Evolutionary conservation across 2,329 filamentous ascomycete genomes (phyloP).

Genomic region (Fusarium lateritium): DNA sequence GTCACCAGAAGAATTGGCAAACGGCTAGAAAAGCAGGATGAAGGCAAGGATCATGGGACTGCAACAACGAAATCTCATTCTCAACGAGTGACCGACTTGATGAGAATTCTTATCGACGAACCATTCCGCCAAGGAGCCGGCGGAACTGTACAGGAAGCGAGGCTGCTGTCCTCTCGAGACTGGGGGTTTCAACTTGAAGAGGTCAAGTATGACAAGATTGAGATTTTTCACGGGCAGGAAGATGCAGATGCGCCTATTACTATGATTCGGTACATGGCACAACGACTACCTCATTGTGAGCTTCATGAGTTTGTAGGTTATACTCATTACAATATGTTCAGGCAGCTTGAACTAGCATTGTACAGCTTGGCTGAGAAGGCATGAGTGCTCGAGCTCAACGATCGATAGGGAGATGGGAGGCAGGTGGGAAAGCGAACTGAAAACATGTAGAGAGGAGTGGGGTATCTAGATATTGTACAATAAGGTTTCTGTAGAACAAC

Average conservation of each 20-base stretch:
- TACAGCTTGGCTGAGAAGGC: neutral
- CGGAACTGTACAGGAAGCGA: constrained; percentile 49
- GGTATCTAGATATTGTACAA: neutral
- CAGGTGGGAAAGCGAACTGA: neutral
- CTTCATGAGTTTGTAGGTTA: constrained; percentile 54
- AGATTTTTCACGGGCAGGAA: constrained; percentile 53
- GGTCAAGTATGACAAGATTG: constrained; percentile 46
- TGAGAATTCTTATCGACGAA: constrained; percentile 51
- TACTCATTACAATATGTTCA: constrained; percentile 52
- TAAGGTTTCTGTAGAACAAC: neutral
- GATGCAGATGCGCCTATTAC: constrained; percentile 53
- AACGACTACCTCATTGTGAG: constrained; percentile 52
- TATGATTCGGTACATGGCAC: constrained; percentile 56
- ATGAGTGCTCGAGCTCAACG: neutral
- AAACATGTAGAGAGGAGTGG: neutral
- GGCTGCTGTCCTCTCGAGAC: constrained; percentile 47
- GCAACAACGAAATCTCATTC: constrained; percentile 2
- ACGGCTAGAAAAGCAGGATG: constrained; percentile 25
- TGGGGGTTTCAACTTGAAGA: constrained; percentile 53
- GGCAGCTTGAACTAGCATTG: constrained; percentile 41
- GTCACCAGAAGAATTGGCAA: constrained; percentile 19
- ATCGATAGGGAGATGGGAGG: fast-evolving
- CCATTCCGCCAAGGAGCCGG: constrained; percentile 50
- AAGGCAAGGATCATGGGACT: constrained; percentile 1
- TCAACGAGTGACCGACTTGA: constrained; percentile 46